Base-by-base conservation (phyloP, 2,329 filamentous ascomycete genomes). In the Colletotrichum cordylinicola region DNA sequence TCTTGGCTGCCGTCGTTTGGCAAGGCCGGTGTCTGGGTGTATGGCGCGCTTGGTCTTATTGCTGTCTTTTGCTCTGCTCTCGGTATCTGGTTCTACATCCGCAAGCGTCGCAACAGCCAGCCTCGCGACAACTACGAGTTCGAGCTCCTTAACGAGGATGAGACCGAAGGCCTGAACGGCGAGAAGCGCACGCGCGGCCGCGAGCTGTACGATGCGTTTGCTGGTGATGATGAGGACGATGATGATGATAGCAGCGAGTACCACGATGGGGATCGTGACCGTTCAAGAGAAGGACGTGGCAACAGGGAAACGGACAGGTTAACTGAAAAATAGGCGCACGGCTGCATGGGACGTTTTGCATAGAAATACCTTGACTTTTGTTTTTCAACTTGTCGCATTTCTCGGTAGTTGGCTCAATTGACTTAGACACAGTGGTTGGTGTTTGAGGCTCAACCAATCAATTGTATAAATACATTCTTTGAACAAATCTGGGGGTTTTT, bases 121-220 rank as follows among this genome's bases (percentile, higher is more conserved):
- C 90, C 93, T 5, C 92, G 94, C 66, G 94, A 96, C 80, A 93
- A 94, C 82, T 98, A 98, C 84, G 96, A 98, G 80, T 99, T 99
- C 79, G 96, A 98, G 85, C 93, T 98, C 77, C 90, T 99, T 64
- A 94, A 97, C 80, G 94, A 96, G 72, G 94, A 95, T 24, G 96
- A 98, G 79, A 88, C 90, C 18, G 88, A 93, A 79, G 88, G 90
- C 33, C 83, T 92, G 6, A 87, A 86, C 69, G 86, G 83, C 67
- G 87, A 87, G 83, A 90, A 86, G 85, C 88, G 90, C 78, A 88
- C 90, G 67, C 85, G 95, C 24, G 97, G 95, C 3, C 96, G 96
- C 33, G 96, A 98, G 86, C 87, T 99, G 60, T 99, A 99, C 83
- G 97, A 99, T 87, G 97, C 97, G 6, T 99, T 99, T 88, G 97